Conservation (phyloP, 805 yeast species). For the Candida sphagnicola region DNA sequence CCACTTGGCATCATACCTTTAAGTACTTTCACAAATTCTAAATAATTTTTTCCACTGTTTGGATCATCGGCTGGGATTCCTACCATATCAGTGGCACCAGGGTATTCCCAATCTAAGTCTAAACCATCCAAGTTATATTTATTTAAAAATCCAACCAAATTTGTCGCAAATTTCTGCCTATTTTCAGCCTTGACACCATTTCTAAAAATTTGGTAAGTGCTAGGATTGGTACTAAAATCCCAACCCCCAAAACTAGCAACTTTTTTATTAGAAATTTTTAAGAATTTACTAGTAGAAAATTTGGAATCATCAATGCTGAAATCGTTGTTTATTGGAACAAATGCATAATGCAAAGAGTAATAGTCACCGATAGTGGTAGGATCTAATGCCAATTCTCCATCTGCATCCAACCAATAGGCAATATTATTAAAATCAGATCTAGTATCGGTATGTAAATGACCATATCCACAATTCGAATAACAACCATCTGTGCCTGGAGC, state of each 20-base stretch:
- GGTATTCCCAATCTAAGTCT: conserved; percentile 21
- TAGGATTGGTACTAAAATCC: conserved; percentile 12
- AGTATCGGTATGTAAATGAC: conserved; percentile 10
- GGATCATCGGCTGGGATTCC: conserved; percentile 12
- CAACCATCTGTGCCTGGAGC: conserved; percentile 16
- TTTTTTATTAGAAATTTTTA: conserved; percentile 10
- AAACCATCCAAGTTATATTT: conserved; percentile 15
- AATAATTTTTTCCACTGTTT: conserved; percentile 11
- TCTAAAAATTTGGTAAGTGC: conserved; percentile 11
- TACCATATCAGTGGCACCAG: conserved; percentile 11
- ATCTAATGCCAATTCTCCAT: conserved; percentile 7
- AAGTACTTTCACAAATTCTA: conserved; percentile 10
- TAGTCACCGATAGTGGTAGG: conserved; percentile 9
- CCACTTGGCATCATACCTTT: conserved; percentile 9
- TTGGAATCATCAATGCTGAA: conserved; percentile 9
- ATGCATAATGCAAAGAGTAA: conserved; percentile 14
- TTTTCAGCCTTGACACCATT: conserved; percentile 8
- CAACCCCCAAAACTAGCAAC: conserved; percentile 16
- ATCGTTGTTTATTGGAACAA: conserved; percentile 11
- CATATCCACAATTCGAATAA: conserved; percentile 16
- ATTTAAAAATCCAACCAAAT: conserved; percentile 10
- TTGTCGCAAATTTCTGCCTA: conserved; percentile 12
- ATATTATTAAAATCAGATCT: conserved; percentile 12
- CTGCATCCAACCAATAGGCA: conserved; percentile 14
- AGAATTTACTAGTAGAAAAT: conserved; percentile 5